These are phyloP conservation scores for Suhomyces kilbournensis DNA, from an alignment of 805 yeast species.

Conservation along the genomic window DNA sequence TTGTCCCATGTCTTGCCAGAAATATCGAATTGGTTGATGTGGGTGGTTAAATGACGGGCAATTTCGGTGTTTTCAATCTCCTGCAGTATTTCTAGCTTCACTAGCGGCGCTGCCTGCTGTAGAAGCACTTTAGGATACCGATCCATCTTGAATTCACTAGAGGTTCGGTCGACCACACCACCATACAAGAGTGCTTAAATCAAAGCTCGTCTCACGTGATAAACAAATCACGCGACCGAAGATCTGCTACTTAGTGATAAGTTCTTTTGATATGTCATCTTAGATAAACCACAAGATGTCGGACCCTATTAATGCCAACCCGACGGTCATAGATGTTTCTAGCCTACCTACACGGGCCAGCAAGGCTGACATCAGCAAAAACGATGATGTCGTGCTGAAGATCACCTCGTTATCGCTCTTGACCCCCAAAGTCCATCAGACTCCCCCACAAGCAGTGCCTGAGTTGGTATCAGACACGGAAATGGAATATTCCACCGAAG, in stretches of 20 bases:
- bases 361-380: constrained; percentile 10
- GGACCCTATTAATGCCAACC: constrained; percentile 89
- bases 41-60: constrained; percentile 5
- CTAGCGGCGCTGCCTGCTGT: constrained; percentile 37
- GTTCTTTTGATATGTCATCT: background rate
- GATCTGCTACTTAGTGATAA: background rate
- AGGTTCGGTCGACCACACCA: background rate
- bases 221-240: background rate
- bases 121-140: constrained; percentile 23
- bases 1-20: constrained; percentile 34
- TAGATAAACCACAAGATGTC: constrained; percentile 44
- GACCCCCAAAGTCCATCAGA: constrained; percentile 2
- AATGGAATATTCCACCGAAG: constrained; percentile 14
- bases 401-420: constrained; percentile 35
- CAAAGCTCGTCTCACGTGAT: background rate
- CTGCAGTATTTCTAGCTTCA: constrained; percentile 12
- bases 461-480: constrained; percentile 25
- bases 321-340: constrained; percentile 72
- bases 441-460: constrained; percentile 16
- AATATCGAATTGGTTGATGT: constrained; percentile 17
- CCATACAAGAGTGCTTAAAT: too few relatives aligned
- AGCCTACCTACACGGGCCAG: constrained; percentile 67
- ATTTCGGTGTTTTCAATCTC: constrained; percentile 13
- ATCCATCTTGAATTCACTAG: constrained; percentile 28
- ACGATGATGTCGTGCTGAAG: constrained; percentile 20